Conservation (phyloP, 225 moss, liverwort and hornwort genomes). For the Ulota crispa region DNA sequence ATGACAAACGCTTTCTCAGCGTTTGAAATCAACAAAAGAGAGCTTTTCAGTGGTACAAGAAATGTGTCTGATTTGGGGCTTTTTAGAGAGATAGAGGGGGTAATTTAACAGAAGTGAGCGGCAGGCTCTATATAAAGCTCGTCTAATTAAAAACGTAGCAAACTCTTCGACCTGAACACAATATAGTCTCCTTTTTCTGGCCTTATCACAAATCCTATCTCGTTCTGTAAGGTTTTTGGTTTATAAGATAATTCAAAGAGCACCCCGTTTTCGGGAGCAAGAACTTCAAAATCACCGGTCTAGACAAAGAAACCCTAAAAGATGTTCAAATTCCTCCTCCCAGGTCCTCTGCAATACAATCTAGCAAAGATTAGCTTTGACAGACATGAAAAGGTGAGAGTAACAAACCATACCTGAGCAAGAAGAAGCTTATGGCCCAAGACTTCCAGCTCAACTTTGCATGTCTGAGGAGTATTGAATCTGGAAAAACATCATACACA, state of each 20-base stretch:
- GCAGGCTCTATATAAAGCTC: background rate
- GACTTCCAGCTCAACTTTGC: conserved; percentile 67
- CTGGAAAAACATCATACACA: conserved; percentile 35
- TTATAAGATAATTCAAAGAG: background rate
- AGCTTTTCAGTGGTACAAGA: too few relatives aligned
- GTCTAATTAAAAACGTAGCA: background rate
- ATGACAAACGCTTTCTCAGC: too few relatives aligned
- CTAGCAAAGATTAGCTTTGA: background rate
- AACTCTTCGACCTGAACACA: background rate
- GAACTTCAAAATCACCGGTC: background rate
- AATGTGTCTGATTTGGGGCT: too few relatives aligned
- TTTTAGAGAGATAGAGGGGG: too few relatives aligned
- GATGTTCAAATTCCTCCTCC: background rate
- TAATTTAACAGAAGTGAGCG: background rate
- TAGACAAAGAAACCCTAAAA: background rate
- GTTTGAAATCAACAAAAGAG: too few relatives aligned
- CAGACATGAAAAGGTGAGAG: background rate
- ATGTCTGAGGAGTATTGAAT: conserved; percentile 72
- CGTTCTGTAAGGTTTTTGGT: background rate
- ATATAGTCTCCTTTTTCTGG: background rate
- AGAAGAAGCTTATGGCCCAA: conserved; percentile 79
- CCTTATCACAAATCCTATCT: background rate
- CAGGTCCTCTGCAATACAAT: background rate
- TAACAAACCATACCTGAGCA: conserved; percentile 54
- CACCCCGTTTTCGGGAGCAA: background rate